phyloP scores from a whole-genome alignment of 208 protist species.

The Entamoeba dispar region DNA sequence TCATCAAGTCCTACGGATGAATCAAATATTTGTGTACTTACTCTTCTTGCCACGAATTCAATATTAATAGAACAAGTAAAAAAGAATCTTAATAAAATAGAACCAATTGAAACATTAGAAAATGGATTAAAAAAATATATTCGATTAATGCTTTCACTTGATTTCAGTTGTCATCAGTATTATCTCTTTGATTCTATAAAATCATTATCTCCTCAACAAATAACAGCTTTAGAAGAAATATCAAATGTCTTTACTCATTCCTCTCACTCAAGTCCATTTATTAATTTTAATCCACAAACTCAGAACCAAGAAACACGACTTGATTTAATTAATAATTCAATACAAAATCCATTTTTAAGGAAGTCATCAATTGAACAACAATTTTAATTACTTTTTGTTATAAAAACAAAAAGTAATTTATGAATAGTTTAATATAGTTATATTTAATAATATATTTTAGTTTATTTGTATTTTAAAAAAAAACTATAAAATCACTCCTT shows the following conservation, averaged over 20 bases:
- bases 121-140: background rate
- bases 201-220: background rate
- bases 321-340: too few species aligned
- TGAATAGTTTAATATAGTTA: too few species aligned
- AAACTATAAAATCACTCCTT: background rate
- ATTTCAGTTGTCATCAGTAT: background rate
- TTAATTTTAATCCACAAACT: too few species aligned
- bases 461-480: background rate
- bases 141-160: background rate
- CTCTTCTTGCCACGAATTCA: background rate
- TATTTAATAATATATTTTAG: background rate
- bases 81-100: background rate
- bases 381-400: too few species aligned
- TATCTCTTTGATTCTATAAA: background rate
- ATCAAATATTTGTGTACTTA: background rate
- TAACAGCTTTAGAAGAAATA: background rate
- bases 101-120: background rate
- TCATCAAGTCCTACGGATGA: background rate
- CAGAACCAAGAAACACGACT: too few species aligned
- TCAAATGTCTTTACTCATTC: background rate
- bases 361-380: too few species aligned
- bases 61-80: background rate
- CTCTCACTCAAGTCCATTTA: too few species aligned
- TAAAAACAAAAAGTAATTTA: too few species aligned
- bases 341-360: too few species aligned